These are phyloP conservation scores for Zymoseptoria pseudotritici DNA, from an alignment of 2,329 filamentous ascomycete genomes.

Conservation along the genomic window DNA sequence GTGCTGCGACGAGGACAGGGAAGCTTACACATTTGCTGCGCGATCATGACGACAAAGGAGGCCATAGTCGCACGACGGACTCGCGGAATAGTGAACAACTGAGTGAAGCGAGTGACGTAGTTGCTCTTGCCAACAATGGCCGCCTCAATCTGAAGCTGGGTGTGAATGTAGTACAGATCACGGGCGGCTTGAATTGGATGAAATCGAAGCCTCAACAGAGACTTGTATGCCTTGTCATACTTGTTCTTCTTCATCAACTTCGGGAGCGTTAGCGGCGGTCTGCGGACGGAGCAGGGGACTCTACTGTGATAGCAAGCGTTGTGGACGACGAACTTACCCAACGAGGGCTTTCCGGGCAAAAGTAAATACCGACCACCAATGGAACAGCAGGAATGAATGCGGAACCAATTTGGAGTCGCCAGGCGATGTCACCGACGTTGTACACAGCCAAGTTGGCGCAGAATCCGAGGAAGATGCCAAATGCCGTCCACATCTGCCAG, in stretches of 20 bases:
- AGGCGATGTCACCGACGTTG: slow-evolving; percentile 31
- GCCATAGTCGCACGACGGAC: slow-evolving; percentile 36
- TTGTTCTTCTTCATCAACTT: slow-evolving; percentile 39
- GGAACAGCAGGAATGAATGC: slow-evolving; percentile 43
- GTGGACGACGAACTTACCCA: slow-evolving; percentile 25
- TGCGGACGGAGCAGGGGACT: background rate
- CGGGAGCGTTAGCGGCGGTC: slow-evolving; percentile 5
- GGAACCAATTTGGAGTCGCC: slow-evolving; percentile 41
- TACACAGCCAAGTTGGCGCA: slow-evolving; percentile 38
- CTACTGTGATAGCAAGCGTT: slow-evolving; percentile 31
- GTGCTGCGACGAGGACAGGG: no score
- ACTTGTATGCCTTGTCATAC: slow-evolving; percentile 41
- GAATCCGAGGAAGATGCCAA: slow-evolving; percentile 41
- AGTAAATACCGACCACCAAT: background rate
- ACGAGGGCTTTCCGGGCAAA: background rate
- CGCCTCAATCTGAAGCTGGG: slow-evolving; percentile 25
- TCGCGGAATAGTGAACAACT: slow-evolving; percentile 44
- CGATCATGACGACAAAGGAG: slow-evolving; percentile 28
- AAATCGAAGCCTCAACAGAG: slow-evolving; percentile 42
- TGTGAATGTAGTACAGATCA: slow-evolving; percentile 47
- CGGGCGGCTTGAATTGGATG: slow-evolving; percentile 47
- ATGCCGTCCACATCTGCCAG: slow-evolving; percentile 45
- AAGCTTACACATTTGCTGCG: slow-evolving; percentile 21
- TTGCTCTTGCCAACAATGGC: slow-evolving; percentile 30
- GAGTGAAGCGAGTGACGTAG: slow-evolving; percentile 38